Evolutionary conservation across 176 grass and related monocot species (phyloP).

Genomic region (Olyra latifolia): DNA sequence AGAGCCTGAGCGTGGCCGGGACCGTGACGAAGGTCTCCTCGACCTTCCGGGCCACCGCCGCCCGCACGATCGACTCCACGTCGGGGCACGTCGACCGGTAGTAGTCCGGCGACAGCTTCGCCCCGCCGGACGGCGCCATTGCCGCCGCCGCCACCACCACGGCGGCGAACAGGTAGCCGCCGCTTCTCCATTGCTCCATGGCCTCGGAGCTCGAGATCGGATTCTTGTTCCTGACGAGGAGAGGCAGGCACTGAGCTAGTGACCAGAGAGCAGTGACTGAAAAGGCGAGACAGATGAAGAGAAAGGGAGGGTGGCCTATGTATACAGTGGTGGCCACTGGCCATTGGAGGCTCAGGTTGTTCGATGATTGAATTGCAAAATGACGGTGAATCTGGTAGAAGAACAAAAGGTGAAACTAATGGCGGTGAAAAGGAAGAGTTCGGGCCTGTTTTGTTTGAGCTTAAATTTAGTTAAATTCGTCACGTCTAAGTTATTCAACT

Average conservation of each 20-base stretch:
- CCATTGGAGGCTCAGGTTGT: too few species aligned
- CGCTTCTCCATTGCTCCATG: slow-evolving; percentile 36
- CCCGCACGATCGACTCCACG: slow-evolving; percentile 51
- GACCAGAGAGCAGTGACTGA: too few species aligned
- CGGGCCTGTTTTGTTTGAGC: too few species aligned
- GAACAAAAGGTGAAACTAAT: neutral
- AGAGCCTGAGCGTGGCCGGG: slow-evolving; percentile 57
- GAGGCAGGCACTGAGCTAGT: neutral
- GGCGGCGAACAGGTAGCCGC: neutral
- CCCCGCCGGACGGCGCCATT: neutral
- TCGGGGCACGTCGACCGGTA: slow-evolving; percentile 54
- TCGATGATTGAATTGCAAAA: neutral
- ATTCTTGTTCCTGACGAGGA: neutral
- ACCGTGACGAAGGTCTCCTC: slow-evolving; percentile 54
- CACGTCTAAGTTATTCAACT: too few species aligned
- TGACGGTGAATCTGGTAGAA: neutral
- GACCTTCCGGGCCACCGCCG: slow-evolving; percentile 45
- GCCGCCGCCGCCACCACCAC: neutral
- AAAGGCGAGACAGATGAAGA: neutral
- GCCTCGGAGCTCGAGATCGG: neutral
- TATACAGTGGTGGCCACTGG: slow-evolving; percentile 9
- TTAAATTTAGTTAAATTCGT: too few species aligned
- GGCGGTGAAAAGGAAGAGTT: too few species aligned
- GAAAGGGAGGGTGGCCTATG: neutral
- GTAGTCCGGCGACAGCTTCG: slow-evolving; percentile 37